Evolutionary conservation across 2,329 filamentous ascomycete genomes (phyloP), one percentile per base, ranked within the genome.

Genomic region (Colletotrichum agaves): DNA sequence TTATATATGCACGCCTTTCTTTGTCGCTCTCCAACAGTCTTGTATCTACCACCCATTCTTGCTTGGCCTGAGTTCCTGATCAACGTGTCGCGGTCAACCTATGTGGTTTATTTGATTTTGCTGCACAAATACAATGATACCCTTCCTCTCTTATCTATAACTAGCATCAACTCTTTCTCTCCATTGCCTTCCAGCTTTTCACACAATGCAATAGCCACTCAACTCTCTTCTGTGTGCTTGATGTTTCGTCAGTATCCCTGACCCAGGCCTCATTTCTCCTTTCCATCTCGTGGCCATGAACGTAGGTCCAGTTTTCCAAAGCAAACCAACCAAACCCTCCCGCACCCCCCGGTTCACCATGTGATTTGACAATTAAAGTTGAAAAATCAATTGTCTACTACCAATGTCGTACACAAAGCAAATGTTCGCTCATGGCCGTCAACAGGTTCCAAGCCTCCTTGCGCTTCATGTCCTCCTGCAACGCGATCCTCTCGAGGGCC

Each of bases 391-490:
- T 8, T 4, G 6, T 27, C 27, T n/a, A 31, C 74, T 73, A 94
- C 91, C 91, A 93, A 77, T 93, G 91, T 59, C 90, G 83, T 56
- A 89, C 87, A 71, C 87, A 87, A 3, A 93, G 76, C 19, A 94
- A 75, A 77, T 90, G 87, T 75, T 93, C 91, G 70, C 87, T 86
- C 84, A 91, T 90, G n/a, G 82, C 80, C 44, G 85, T 85, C 62
- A 92, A 77, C 61, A 90, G 81, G 52, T 87, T 86, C 83, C 92
- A 94, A 13, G 93, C 85, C 72, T 92, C 90, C 80, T 95, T 97
- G 63, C 93, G 85, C 82, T 96, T 97, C 81, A 97, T 86, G 5
- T 92, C 92, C 79, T 98, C 93, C 63, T 91, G 87, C n/a, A 96
- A 82, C 1, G 92, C 88, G 71, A 99, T 91, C 73, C 94, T 90